Evolutionary conservation across 306 rosid genomes (phyloP).

Genomic region (Notholithocarpus densiflorus): DNA sequence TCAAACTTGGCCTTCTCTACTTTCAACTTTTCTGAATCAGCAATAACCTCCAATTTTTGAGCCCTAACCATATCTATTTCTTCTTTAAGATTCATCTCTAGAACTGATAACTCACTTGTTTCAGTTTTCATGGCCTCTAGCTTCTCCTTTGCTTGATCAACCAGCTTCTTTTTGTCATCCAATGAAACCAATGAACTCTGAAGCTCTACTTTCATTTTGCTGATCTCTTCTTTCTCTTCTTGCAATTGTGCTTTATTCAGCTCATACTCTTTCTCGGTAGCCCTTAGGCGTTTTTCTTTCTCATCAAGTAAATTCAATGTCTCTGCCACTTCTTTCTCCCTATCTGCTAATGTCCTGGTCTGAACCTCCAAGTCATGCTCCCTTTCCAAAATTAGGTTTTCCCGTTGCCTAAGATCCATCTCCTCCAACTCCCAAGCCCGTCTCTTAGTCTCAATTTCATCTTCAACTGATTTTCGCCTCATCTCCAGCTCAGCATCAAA

Average conservation of each 20-base stretch:
- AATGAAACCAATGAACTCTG: conserved; percentile 53
- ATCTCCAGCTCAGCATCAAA: conserved; percentile 72
- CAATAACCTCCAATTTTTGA: conserved; percentile 70
- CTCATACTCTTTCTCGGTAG: conserved; percentile 61
- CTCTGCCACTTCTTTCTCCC: conserved; percentile 73
- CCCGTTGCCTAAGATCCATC: conserved; percentile 81
- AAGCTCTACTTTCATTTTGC: conserved; percentile 59
- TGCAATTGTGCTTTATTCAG: conserved; percentile 51
- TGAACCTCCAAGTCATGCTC: conserved; percentile 74
- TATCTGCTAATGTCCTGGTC: conserved; percentile 53
- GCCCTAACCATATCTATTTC: conserved; percentile 84
- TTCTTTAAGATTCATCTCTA: conserved; percentile 84
- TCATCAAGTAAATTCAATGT: conserved; percentile 52
- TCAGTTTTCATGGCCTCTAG: conserved; percentile 71
- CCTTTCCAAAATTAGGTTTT: conserved; percentile 63
- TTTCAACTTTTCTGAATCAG: conserved; percentile 67
- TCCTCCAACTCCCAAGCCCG: conserved; percentile 98
- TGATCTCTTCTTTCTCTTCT: conserved; percentile 63
- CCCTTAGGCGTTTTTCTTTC: conserved; percentile 50
- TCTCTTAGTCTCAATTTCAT: conserved; percentile 77
- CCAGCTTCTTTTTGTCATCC: conserved; percentile 53
- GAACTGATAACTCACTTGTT: conserved; percentile 67
- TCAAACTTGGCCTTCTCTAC: conserved; percentile 91
- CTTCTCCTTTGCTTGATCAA: conserved; percentile 59
- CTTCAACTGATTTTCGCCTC: conserved; percentile 60